Evolutionary conservation across 192 early-diverging fungal species (phyloP).

Genomic region (Linnemannia elongata): DNA sequence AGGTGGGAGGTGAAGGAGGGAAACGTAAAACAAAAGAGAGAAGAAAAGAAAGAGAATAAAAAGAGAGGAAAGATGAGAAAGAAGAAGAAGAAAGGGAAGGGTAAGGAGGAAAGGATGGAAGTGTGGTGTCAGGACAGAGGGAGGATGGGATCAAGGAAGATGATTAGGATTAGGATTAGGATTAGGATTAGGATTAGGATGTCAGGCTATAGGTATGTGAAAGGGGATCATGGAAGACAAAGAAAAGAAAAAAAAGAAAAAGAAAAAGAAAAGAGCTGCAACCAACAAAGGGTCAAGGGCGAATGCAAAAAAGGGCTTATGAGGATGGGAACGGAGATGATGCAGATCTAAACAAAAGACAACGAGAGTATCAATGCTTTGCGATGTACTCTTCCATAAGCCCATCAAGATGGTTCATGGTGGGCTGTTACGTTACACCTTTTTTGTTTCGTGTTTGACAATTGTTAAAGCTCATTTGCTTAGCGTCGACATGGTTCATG

Average conservation of each 20-base stretch:
- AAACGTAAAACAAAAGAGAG: neutral
- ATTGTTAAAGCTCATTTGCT: too few species aligned
- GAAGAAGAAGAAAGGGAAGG: neutral
- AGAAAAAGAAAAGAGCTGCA: neutral
- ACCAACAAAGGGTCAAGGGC: neutral
- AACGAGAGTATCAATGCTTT: too few species aligned
- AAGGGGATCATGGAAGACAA: neutral
- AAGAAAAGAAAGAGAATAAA: neutral
- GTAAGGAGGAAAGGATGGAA: neutral
- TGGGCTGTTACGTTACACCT: too few species aligned
- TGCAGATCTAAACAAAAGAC: neutral
- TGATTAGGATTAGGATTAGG: too few species aligned
- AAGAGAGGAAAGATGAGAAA: neutral
- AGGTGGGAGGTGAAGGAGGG: neutral
- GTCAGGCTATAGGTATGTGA: neutral
- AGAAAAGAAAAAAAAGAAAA: neutral
- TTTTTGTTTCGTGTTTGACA: too few species aligned
- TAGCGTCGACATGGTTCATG: too few species aligned
- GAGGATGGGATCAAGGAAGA: neutral
- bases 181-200: slow-evolving; percentile 1
- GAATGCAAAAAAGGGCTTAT: neutral
- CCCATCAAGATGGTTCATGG: too few species aligned
- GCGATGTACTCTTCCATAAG: too few species aligned
- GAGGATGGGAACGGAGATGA: neutral
- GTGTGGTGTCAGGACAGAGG: neutral